A percentile compares a stretch with the other conserved stretches of the same genome.
phyloP scores from a whole-genome alignment of 1,284 basidiomycete species.

The Trichosporon asahii region DNA sequence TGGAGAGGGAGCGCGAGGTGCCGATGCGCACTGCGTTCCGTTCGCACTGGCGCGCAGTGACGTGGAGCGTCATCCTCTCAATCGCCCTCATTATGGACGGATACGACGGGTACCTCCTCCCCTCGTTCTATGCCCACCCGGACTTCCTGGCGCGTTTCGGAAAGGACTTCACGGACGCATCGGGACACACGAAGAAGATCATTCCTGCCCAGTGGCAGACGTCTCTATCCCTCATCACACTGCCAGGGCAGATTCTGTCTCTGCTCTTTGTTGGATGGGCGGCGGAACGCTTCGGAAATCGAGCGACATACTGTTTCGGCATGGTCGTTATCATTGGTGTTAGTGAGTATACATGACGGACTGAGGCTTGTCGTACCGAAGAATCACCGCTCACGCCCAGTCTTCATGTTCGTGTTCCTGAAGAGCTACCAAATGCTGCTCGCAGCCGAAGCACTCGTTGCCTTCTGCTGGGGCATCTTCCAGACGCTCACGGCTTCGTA shows the following conservation, averaged over 20 bases:
- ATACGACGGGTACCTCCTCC: neutral
- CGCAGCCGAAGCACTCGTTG: slow-evolving; percentile 21
- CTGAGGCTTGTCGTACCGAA: too few relatives aligned
- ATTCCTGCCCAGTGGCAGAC: slow-evolving; percentile 52
- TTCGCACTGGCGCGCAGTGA: slow-evolving; percentile 23
- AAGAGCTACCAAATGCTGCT: slow-evolving; percentile 45
- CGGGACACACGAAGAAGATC: slow-evolving; percentile 14
- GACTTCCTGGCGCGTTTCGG: neutral
- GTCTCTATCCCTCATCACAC: slow-evolving; percentile 43
- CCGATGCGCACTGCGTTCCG: slow-evolving; percentile 17
- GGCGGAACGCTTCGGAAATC: slow-evolving; percentile 48
- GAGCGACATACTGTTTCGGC: slow-evolving; percentile 42
- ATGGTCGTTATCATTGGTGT: slow-evolving; percentile 34
- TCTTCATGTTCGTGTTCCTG: slow-evolving; percentile 49
- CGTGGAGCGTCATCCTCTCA: slow-evolving; percentile 28
- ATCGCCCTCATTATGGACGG: slow-evolving; percentile 32
- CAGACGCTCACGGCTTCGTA: slow-evolving; percentile 54
- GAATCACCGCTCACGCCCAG: slow-evolving; percentile 2
- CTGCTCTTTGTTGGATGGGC: slow-evolving; percentile 34
- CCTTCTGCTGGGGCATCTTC: slow-evolving; percentile 21
- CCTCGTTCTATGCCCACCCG: neutral
- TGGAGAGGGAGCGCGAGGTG: slow-evolving; percentile 17
- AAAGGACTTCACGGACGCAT: neutral
- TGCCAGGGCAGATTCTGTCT: slow-evolving; percentile 37
- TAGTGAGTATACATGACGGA: too few relatives aligned